phyloP scores from a whole-genome alignment of 352 stramenopile species.

The Globisporangium acanthophoron region DNA sequence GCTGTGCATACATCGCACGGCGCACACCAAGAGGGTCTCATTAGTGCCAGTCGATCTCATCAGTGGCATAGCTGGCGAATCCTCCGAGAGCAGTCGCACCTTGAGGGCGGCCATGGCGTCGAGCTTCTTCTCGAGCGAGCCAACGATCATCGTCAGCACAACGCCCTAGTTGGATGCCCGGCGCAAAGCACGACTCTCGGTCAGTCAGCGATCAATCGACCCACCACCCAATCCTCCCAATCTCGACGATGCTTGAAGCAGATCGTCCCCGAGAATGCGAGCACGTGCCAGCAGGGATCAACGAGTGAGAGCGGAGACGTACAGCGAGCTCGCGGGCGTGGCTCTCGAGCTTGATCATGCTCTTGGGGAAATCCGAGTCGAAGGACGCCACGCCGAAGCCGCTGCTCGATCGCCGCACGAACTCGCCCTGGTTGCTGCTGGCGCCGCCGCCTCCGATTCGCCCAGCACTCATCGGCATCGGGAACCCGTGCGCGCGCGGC shows the following conservation, averaged over 20 bases:
- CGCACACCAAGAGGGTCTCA: background rate
- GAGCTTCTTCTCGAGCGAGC: conserved; percentile 32
- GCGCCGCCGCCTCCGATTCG: background rate
- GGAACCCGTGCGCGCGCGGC: conserved; percentile 5
- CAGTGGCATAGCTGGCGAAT: background rate
- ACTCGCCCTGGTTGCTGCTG: background rate
- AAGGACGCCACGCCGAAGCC: conserved; percentile 6
- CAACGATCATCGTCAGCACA: conserved; percentile 26
- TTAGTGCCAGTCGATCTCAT: background rate
- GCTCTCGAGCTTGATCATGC: conserved; percentile 13
- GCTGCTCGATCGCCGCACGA: conserved; percentile 4
- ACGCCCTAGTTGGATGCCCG: conserved; percentile 13
- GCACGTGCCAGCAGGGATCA: background rate
- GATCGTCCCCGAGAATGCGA: background rate
- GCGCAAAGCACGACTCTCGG: background rate
- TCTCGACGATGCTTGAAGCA: background rate
- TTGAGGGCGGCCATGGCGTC: conserved; percentile 24
- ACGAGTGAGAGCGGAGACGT: conserved; percentile 7
- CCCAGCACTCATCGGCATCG: background rate
- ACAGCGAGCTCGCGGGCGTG: conserved; percentile 8
- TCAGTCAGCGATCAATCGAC: background rate
- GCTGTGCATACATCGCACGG: conserved; percentile 6
- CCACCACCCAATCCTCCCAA: background rate
- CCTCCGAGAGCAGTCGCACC: conserved; percentile 4
- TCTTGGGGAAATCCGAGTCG: conserved; percentile 19